phyloP scores from a whole-genome alignment of 2,329 filamentous ascomycete genomes.

The Aphanoascus verrucosus region DNA sequence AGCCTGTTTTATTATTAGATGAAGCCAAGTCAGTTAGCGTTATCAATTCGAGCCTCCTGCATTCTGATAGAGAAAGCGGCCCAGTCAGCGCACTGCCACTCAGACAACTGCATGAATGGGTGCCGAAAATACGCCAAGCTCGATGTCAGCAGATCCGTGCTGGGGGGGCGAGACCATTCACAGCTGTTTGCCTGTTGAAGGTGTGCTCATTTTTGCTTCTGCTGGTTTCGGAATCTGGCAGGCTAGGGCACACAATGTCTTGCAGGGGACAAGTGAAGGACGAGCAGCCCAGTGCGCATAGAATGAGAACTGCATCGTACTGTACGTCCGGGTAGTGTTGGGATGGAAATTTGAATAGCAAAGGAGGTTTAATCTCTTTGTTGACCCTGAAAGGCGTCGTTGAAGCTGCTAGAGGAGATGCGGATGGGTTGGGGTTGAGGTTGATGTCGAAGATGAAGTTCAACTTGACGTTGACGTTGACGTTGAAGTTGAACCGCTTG shows the following conservation, averaged over 20 bases:
- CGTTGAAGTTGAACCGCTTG: not conserved
- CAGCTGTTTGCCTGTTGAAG: not conserved
- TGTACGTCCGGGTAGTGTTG: too few species aligned
- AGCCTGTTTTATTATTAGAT: slow-evolving; percentile 7
- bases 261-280: not conserved
- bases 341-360: too few species aligned
- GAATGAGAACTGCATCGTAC: too few species aligned
- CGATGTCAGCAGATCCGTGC: slow-evolving; percentile 11
- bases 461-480: too few species aligned
- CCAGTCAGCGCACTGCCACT: slow-evolving; percentile 8
- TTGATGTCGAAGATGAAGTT: too few species aligned
- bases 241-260: not conserved
- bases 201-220: not conserved
- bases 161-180: not conserved
- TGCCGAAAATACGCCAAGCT: slow-evolving; percentile 6
- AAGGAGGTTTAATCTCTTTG: too few species aligned
- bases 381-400: too few species aligned
- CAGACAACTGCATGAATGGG: slow-evolving; percentile 9
- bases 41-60: slow-evolving; percentile 12
- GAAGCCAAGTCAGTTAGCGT: slow-evolving; percentile 9
- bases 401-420: not conserved
- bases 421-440: not conserved
- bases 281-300: not conserved
- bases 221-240: slow-evolving; percentile 1
- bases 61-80: slow-evolving; percentile 6